phyloP scores from a whole-genome alignment of 2,329 filamentous ascomycete species.

The Leptographium procerum region DNA sequence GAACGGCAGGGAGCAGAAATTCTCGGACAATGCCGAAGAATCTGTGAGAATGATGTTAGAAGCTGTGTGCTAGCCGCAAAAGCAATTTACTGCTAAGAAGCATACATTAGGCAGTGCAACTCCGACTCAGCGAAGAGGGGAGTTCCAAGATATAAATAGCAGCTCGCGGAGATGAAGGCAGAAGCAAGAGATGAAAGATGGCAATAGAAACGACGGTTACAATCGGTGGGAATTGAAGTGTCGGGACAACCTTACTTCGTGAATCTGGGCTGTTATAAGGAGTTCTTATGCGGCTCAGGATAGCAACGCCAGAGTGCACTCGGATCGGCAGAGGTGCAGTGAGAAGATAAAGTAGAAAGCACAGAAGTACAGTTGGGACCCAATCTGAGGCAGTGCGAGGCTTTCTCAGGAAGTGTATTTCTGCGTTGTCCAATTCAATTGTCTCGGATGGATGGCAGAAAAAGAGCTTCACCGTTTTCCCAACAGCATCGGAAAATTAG shows the following conservation, averaged over 20 bases:
- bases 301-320: background rate
- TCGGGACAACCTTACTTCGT: background rate
- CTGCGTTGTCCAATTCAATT: background rate
- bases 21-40: background rate
- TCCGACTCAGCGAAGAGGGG: constrained; percentile 17
- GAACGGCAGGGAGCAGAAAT: background rate
- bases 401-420: background rate
- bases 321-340: background rate
- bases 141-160: constrained; percentile 1
- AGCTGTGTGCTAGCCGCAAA: background rate
- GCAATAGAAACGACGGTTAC: background rate
- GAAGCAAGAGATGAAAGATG: background rate
- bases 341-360: background rate
- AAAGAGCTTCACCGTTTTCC: constrained; percentile 7
- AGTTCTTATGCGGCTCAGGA: background rate
- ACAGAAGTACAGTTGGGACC: background rate
- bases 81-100: background rate
- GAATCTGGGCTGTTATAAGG: background rate
- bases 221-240: background rate
- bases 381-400: background rate
- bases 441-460: constrained; percentile 9
- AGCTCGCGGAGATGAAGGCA: background rate
- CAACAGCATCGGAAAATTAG: constrained; percentile 10
- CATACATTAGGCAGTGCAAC: constrained; percentile 7
- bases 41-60: background rate